Percentiles rank a stretch among this genome's conserved stretches.
phyloP scores from a whole-genome alignment of 495 filamentous ascomycete genomes.

The Xylaria scruposa region DNA sequence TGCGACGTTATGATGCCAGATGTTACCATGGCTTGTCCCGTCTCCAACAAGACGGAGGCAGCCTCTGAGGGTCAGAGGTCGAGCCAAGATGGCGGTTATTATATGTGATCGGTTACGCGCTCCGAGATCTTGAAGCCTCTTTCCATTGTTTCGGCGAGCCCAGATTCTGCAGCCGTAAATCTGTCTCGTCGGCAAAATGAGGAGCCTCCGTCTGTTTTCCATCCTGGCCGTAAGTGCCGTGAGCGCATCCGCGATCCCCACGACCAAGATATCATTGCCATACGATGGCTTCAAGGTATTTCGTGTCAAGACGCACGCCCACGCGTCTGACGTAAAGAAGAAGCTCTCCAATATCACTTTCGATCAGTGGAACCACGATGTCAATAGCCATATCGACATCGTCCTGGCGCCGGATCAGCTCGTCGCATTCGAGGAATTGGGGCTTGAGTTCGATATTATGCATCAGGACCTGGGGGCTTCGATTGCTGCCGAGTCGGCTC shows the following conservation, averaged over 20 bases:
- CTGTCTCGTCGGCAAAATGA: background rate
- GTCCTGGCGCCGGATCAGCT: slow-evolving; percentile 47
- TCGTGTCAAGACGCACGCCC: slow-evolving; percentile 37
- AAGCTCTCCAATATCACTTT: slow-evolving; percentile 40
- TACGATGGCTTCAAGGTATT: slow-evolving; percentile 54
- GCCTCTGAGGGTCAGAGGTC: no score
- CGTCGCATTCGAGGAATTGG: slow-evolving; percentile 41
- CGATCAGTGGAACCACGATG: slow-evolving; percentile 41
- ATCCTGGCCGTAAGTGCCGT: slow-evolving; percentile 7
- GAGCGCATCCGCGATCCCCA: slow-evolving; percentile 19
- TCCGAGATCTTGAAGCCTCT: background rate
- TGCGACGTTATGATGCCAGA: slow-evolving; percentile 22
- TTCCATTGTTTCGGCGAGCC: background rate
- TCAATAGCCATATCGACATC: slow-evolving; percentile 43
- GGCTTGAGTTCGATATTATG: slow-evolving; percentile 46
- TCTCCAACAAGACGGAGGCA: background rate
- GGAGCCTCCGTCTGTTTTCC: background rate
- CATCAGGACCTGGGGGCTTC: slow-evolving; percentile 52
- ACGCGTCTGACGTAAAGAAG: slow-evolving; percentile 32
- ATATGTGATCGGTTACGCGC: background rate
- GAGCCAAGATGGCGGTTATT: background rate
- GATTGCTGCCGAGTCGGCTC: slow-evolving; percentile 44
- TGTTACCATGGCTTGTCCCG: slow-evolving; percentile 16
- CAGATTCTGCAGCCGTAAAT: background rate
- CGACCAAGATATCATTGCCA: slow-evolving; percentile 9